phyloP scores from a whole-genome alignment of 2,329 filamentous ascomycete genomes.

The Penicillium sp. region DNA sequence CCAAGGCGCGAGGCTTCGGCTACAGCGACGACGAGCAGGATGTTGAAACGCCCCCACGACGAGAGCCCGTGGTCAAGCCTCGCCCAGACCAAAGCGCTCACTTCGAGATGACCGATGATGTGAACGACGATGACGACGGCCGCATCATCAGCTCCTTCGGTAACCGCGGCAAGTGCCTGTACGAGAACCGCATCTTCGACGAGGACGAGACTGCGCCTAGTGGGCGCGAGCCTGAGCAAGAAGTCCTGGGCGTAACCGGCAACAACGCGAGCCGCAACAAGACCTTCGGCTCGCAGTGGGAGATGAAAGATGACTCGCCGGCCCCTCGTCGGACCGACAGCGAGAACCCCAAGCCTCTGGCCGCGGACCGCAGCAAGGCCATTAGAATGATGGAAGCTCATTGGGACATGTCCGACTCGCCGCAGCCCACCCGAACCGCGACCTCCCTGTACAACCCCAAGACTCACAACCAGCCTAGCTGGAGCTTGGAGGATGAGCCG shows the following conservation, averaged over 20 bases:
- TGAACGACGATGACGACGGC: constrained; percentile 51
- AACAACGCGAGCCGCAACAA: constrained; percentile 75
- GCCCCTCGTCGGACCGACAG: constrained; percentile 41
- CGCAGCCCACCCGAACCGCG: constrained; percentile 34
- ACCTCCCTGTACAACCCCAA: constrained; percentile 29
- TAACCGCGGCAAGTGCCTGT: constrained; percentile 72
- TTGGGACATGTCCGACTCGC: constrained; percentile 50
- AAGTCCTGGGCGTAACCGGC: constrained; percentile 68
- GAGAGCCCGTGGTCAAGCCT: constrained; percentile 64
- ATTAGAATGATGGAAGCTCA: constrained; percentile 72
- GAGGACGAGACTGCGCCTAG: constrained; percentile 60
- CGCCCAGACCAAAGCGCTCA: constrained; percentile 81
- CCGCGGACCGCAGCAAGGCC: constrained; percentile 68
- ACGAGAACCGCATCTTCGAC: constrained; percentile 75
- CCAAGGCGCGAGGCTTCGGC: constrained; percentile 74
- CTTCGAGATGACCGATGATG: constrained; percentile 82
- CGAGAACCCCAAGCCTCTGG: constrained; percentile 51
- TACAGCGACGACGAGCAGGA: constrained; percentile 71
- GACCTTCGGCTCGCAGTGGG: constrained; percentile 78
- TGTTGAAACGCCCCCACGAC: constrained; percentile 49
- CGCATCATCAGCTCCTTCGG: constrained; percentile 55
- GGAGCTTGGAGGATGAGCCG: constrained; percentile 45
- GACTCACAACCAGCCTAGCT: constrained; percentile 43
- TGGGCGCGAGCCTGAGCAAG: constrained; percentile 31
- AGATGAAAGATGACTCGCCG: constrained; percentile 64